Evolutionary conservation across 2,329 filamentous ascomycete species (phyloP).

Genomic region (Colletotrichum scovillei): DNA sequence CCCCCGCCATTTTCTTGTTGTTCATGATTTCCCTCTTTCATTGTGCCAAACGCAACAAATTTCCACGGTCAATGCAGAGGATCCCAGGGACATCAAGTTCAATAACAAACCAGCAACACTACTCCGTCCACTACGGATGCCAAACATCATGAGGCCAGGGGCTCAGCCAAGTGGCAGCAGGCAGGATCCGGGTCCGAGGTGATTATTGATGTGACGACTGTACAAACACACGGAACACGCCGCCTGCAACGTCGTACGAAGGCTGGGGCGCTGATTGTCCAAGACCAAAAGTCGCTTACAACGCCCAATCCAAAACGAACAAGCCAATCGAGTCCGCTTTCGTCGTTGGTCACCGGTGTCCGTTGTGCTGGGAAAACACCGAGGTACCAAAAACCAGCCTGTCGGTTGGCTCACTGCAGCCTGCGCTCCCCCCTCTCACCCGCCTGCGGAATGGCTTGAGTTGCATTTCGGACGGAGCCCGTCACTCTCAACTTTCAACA

Average conservation of each 20-base stretch:
- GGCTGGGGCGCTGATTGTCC: neutral
- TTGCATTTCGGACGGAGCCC: neutral
- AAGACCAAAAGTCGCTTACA: neutral
- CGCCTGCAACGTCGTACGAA: constrained; percentile 29
- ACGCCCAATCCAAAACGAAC: neutral
- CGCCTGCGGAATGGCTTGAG: neutral
- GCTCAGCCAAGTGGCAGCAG: neutral
- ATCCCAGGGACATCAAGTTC: neutral
- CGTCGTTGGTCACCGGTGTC: neutral
- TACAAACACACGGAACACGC: constrained; percentile 13
- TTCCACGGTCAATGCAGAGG: constrained; percentile 32
- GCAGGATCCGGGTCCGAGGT: neutral
- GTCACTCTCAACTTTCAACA: neutral
- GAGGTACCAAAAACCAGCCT: constrained; percentile 4
- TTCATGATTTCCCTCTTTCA: neutral
- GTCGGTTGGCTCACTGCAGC: neutral
- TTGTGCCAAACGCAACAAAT: constrained; percentile 19
- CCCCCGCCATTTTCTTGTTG: neutral
- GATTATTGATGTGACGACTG: neutral
- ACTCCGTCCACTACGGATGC: too few relatives aligned
- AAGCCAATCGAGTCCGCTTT: constrained; percentile 2
- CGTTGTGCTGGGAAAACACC: neutral
- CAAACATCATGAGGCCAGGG: neutral
- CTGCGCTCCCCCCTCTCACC: neutral
- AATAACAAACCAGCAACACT: neutral